Evolutionary conservation across 441 rosid genomes (phyloP).

Genomic region (Manihot esculenta): DNA sequence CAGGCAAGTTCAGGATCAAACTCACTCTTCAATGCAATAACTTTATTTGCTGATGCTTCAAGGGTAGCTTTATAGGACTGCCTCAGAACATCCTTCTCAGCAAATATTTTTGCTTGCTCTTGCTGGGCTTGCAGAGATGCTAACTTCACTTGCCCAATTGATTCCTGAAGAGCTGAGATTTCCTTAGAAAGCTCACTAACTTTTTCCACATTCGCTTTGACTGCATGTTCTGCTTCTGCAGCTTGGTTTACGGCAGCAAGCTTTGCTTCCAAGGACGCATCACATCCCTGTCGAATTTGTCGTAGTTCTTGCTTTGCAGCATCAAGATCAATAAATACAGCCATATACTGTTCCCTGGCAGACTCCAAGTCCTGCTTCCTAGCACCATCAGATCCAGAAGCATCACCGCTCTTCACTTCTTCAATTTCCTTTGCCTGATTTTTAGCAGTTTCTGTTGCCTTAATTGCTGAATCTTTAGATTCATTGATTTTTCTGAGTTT

Average conservation of each 20-base stretch:
- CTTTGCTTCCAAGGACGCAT: constrained; percentile 56
- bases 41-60: constrained; percentile 63
- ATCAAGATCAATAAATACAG: constrained; percentile 61
- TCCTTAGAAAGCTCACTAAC: constrained; percentile 67
- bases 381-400: constrained; percentile 42
- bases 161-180: constrained; percentile 64
- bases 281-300: constrained; percentile 62
- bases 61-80: constrained; percentile 60
- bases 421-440: constrained; percentile 47
- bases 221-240: constrained; percentile 59
- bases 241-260: constrained; percentile 57
- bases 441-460: constrained; percentile 68
- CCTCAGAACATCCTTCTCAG: constrained; percentile 62
- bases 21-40: constrained; percentile 50
- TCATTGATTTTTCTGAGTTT: constrained; percentile 58
- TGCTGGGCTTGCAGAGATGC: constrained; percentile 62
- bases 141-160: constrained; percentile 74
- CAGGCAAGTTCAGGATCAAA: constrained; percentile 68
- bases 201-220: constrained; percentile 59
- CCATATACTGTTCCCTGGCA: constrained; percentile 54
- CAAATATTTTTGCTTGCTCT: constrained; percentile 66
- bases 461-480: constrained; percentile 57
- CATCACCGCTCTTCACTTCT: constrained; percentile 44
- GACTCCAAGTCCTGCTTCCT: constrained; percentile 54
- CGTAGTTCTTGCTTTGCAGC: constrained; percentile 71